These are phyloP conservation scores for Castanea mollissima DNA, from an alignment of 306 rosid genomes.

Conservation along the genomic window DNA sequence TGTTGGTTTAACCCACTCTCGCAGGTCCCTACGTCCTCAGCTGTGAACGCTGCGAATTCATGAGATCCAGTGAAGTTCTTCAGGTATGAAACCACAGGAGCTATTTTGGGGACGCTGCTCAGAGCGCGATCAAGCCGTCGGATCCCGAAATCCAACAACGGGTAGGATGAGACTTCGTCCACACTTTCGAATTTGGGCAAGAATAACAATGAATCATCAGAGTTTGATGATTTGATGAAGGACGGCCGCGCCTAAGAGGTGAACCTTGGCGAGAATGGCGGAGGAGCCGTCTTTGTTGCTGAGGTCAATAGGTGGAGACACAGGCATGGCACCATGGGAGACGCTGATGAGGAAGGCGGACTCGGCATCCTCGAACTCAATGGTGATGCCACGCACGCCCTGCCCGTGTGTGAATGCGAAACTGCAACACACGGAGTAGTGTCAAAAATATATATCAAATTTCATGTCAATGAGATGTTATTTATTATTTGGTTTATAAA, in stretches of 20 bases:
- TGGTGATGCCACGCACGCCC: slow-evolving; percentile 65
- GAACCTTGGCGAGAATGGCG: slow-evolving; percentile 51
- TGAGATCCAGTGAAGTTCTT: slow-evolving; percentile 67
- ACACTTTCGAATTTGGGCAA: slow-evolving; percentile 62
- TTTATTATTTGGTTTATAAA: too few species aligned
- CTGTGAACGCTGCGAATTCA: slow-evolving; percentile 91
- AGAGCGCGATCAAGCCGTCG: slow-evolving; percentile 81
- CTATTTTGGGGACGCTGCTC: slow-evolving; percentile 69
- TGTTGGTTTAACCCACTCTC: slow-evolving; percentile 86
- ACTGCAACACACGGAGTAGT: slow-evolving; percentile 35
- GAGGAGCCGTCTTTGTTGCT: slow-evolving; percentile 24
- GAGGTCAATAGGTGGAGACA: slow-evolving; percentile 41
- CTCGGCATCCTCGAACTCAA: slow-evolving; percentile 67
- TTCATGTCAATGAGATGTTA: too few species aligned
- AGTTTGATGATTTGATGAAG: slow-evolving; percentile 39
- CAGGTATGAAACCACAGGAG: slow-evolving; percentile 38
- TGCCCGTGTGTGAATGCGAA: slow-evolving; percentile 68
- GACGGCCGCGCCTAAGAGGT: slow-evolving; percentile 78
- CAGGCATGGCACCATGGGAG: slow-evolving; percentile 55
- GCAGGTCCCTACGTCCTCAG: slow-evolving; percentile 79
- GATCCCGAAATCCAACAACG: slow-evolving; percentile 62
- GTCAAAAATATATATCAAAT: slow-evolving; percentile 22
- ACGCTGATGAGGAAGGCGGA: slow-evolving; percentile 54
- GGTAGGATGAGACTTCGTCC: slow-evolving; percentile 34
- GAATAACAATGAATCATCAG: slow-evolving; percentile 41